These are phyloP conservation scores for Monosporascus ibericus DNA, from an alignment of 2,329 filamentous ascomycete genomes.

Conservation along the genomic window DNA sequence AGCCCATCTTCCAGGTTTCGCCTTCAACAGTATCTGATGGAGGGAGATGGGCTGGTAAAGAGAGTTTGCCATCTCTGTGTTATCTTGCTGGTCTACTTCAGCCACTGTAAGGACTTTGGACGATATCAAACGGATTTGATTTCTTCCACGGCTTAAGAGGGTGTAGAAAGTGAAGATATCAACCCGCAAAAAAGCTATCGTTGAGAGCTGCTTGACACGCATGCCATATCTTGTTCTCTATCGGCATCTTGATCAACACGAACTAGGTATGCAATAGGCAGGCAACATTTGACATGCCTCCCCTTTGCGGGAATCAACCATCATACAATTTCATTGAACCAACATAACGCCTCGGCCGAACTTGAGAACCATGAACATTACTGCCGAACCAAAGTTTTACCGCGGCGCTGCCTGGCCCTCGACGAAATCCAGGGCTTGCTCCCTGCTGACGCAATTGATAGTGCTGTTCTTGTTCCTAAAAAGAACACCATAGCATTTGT, in stretches of 20 bases:
- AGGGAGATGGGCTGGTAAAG: too few relatives aligned
- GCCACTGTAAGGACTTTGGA: too few relatives aligned
- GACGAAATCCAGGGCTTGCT: conserved; percentile 88
- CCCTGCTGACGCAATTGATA: conserved; percentile 81
- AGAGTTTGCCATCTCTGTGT: too few relatives aligned
- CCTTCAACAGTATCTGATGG: too few relatives aligned
- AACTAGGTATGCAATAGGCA: background rate
- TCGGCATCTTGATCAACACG: background rate
- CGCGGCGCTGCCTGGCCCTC: conserved; percentile 63
- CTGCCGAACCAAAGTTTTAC: conserved; percentile 12
- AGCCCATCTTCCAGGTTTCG: too few relatives aligned
- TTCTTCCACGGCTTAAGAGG: too few relatives aligned
- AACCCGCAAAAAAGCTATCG: too few relatives aligned
- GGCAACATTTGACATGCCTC: background rate
- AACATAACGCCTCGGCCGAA: conserved; percentile 7
- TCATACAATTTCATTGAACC: background rate
- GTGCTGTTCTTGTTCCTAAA: conserved; percentile 91
- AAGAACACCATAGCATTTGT: conserved; percentile 96
- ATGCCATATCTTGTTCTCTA: background rate
- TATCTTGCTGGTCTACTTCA: too few relatives aligned
- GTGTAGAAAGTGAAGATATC: too few relatives aligned
- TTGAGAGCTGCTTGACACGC: too few relatives aligned
- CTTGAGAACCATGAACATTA: conserved; percentile 1
- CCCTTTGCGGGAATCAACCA: background rate
- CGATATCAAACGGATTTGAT: too few relatives aligned